Evolutionary conservation across 495 filamentous ascomycete genomes (phyloP), one percentile per base, ranked within the genome.

Genomic region (Jackrogersella multiformis): DNA sequence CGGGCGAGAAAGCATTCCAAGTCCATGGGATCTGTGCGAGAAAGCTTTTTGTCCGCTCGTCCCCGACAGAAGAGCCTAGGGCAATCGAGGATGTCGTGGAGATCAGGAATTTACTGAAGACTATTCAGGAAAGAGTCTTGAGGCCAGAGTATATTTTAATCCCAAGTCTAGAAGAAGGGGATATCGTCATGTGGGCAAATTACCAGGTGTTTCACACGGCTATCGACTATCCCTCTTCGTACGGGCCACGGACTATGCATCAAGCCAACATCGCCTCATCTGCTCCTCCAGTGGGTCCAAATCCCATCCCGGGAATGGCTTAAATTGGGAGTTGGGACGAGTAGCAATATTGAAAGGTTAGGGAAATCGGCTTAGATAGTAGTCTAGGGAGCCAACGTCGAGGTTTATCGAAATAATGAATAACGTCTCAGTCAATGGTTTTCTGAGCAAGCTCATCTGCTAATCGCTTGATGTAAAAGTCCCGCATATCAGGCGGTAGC

Each of bases 391-490:
- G n/a, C n/a, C n/a, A n/a, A n/a, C n/a, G n/a, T 21, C 15, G 15
- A 23, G 0, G 18, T 8, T 20, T 44, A 15, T 21, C 8, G 39
- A 15, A 21, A n/a, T n/a, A n/a, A n/a, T n/a, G n/a, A n/a, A n/a
- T n/a, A n/a, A n/a, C 6, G 39, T 20, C 7, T 60, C 9, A 63
- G 6, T 59, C 42, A 2, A 28, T 7, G 2, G 35, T 44, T 44
- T 73, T 75, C 61, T 71, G 56, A 12, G 70, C 77, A 61, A 97
- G 76, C 72, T 97, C 94, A 51, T 87, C 84, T 2, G 83, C 92
- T 58, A 97, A 77, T 60, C 92, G 84, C 71, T 87, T 77, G 60
- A 96, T 68, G 78, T 96, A 96, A 70, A 97, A 96, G 42, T 80
- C 80, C 35, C 82, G 83, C 67, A 89, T 87, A 58, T 90, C 88